Evolutionary conservation across 2,329 filamentous ascomycete species (phyloP).

Genomic region (Leptographium radiaticola): DNA sequence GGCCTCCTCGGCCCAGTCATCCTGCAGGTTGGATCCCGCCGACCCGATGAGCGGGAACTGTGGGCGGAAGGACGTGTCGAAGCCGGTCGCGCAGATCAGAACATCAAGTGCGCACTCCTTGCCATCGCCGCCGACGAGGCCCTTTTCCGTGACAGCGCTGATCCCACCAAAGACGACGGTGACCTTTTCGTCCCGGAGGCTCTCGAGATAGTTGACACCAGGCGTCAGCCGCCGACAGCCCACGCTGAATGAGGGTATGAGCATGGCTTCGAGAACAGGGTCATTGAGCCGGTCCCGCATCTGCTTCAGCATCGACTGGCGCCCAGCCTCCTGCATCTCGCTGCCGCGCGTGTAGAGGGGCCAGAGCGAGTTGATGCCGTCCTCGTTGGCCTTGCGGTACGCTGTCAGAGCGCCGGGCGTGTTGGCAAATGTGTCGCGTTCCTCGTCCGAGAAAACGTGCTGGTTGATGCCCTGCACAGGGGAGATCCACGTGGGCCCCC

Average conservation of each 20-base stretch:
- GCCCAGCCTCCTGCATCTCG: constrained; percentile 20
- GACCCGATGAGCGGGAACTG: constrained; percentile 17
- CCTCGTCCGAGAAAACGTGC: constrained; percentile 9
- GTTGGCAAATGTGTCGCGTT: constrained; percentile 8
- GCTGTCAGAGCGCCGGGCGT: constrained; percentile 6
- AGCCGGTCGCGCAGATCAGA: constrained; percentile 26
- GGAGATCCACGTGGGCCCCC: constrained; percentile 11
- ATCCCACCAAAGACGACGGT: constrained; percentile 25
- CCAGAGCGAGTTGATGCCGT: constrained; percentile 8
- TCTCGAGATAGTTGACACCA: constrained; percentile 28
- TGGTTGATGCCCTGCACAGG: constrained; percentile 8
- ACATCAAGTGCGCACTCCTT: constrained; percentile 16
- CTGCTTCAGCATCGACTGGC: constrained; percentile 24
- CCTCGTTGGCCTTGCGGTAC: constrained; percentile 11
- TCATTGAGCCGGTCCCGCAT: constrained; percentile 24
- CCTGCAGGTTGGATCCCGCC: constrained; percentile 9
- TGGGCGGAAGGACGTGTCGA: constrained; percentile 19
- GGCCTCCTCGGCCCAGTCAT: constrained; percentile 24
- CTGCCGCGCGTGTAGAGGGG: constrained; percentile 7
- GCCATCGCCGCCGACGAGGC: constrained; percentile 18
- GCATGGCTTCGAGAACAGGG: constrained; percentile 17
- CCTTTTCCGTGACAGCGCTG: constrained; percentile 16
- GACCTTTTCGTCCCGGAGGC: constrained; percentile 30
- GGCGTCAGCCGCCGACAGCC: constrained; percentile 30
- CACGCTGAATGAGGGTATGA: constrained; percentile 29